These are phyloP conservation scores for Uromyces viciae-fabae DNA, from an alignment of 1,284 basidiomycete genomes.

Conservation along the genomic window DNA sequence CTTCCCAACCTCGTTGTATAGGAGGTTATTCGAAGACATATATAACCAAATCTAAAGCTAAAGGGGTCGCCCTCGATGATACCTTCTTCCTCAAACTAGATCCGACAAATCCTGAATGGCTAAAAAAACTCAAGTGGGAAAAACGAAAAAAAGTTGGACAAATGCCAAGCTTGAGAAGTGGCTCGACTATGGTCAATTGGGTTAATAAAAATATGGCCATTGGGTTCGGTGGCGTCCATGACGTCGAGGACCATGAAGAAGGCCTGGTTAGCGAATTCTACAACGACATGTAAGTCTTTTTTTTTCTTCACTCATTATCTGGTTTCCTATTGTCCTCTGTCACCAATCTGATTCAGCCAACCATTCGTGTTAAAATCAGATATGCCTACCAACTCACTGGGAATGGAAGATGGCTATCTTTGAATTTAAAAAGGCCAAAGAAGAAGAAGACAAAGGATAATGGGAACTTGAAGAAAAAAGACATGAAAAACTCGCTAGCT, in stretches of 20 bases:
- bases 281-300: conserved; percentile 57
- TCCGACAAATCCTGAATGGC: conserved; percentile 34
- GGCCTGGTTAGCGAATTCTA: conserved; percentile 77
- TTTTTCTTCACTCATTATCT: background rate
- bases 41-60: conserved; percentile 68
- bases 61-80: conserved; percentile 84
- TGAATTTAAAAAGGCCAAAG: conserved; percentile 64
- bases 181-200: conserved; percentile 83
- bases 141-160: conserved; percentile 74
- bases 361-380: conserved; percentile 57
- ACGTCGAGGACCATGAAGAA: conserved; percentile 83
- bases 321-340: background rate
- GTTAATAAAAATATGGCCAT: conserved; percentile 64
- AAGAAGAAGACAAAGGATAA: conserved; percentile 58
- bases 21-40: conserved; percentile 86
- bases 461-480: conserved; percentile 55
- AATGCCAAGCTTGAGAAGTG: conserved; percentile 52
- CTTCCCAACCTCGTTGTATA: background rate
- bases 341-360: background rate
- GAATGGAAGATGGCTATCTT: conserved; percentile 73
- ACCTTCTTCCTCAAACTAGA: conserved; percentile 75
- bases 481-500: background rate
- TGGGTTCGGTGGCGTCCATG: conserved; percentile 84
- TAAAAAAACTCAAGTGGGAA: conserved; percentile 72
- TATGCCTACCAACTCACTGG: conserved; percentile 74